A percentile compares a stretch with the other conserved stretches of the same genome.
These are phyloP conservation scores for Pseudonitzschia delicatissima DNA, from an alignment of 108 stramenopile genomes.

Conservation along the genomic window DNA sequence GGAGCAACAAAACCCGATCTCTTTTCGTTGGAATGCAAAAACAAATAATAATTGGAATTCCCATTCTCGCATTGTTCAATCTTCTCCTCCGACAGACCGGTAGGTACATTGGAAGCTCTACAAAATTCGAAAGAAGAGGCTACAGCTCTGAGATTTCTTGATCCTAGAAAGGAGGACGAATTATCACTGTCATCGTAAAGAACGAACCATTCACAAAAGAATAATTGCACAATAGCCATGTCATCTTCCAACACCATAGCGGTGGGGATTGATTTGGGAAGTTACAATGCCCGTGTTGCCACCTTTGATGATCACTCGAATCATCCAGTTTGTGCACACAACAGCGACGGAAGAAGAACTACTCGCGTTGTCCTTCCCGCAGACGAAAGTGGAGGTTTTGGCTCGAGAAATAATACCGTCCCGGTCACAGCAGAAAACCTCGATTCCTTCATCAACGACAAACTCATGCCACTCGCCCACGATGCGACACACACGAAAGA, in stretches of 20 bases:
- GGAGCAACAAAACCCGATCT: no score
- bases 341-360: conserved; percentile 31
- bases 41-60: no score
- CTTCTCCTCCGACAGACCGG: no score
- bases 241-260: conserved; percentile 15
- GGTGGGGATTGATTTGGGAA: conserved; percentile 39
- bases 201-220: no score
- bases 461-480: conserved; percentile 23
- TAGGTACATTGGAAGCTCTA: no score
- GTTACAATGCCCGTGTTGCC: conserved; percentile 32
- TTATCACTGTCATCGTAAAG: no score
- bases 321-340: conserved; percentile 27
- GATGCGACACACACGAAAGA: conserved; percentile 36
- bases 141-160: no score
- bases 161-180: no score
- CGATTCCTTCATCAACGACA: conserved; percentile 9
- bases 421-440: conserved; percentile 12
- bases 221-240: neutral
- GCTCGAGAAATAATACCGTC: neutral
- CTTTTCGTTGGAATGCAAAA: no score
- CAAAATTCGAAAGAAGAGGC: no score
- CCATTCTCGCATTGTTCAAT: no score
- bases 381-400: neutral
- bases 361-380: conserved; percentile 13
- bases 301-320: conserved; percentile 34